Percentiles rank a stretch among this genome's conserved stretches.
Evolutionary conservation across 768 basidiomycete genomes (phyloP).

Genomic region (Tephrocybe sp.): DNA sequence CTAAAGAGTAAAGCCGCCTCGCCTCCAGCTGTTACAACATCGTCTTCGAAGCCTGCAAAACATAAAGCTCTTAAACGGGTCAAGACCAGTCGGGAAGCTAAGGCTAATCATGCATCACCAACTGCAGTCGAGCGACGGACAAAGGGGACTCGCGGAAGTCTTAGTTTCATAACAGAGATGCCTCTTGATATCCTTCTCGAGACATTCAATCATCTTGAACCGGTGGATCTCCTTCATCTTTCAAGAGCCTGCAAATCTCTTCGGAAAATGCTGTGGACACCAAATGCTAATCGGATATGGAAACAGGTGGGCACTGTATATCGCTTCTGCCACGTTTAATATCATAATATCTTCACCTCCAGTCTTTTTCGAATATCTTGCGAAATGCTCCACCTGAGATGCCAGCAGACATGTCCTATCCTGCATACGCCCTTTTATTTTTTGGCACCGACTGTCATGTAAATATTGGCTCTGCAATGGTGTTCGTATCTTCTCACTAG

Average conservation of each 20-base stretch:
- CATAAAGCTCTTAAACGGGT: neutral
- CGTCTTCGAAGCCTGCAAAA: neutral
- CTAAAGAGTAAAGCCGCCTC: neutral
- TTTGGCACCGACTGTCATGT: slow-evolving; percentile 35
- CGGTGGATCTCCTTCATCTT: slow-evolving; percentile 40
- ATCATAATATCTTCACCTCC: neutral
- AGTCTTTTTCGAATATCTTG: slow-evolving; percentile 23
- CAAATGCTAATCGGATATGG: slow-evolving; percentile 29
- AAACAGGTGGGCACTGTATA: slow-evolving; percentile 18
- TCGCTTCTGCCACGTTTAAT: neutral
- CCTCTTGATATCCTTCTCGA: slow-evolving; percentile 35
- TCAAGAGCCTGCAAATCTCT: slow-evolving; percentile 34
- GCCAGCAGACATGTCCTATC: slow-evolving; percentile 29
- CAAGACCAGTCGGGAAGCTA: neutral
- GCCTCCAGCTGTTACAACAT: neutral
- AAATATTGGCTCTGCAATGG: neutral
- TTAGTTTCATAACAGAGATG: slow-evolving; percentile 29
- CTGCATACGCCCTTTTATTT: slow-evolving; percentile 33
- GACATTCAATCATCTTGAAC: slow-evolving; percentile 36
- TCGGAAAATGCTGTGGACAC: slow-evolving; percentile 29
- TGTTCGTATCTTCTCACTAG: neutral
- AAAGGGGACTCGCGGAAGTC: slow-evolving; percentile 14
- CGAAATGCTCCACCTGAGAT: slow-evolving; percentile 19
- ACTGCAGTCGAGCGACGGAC: slow-evolving; percentile 15
- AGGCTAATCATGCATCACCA: neutral